Conservation (phyloP, 257 asterid species). For the Catharanthus roseus region DNA sequence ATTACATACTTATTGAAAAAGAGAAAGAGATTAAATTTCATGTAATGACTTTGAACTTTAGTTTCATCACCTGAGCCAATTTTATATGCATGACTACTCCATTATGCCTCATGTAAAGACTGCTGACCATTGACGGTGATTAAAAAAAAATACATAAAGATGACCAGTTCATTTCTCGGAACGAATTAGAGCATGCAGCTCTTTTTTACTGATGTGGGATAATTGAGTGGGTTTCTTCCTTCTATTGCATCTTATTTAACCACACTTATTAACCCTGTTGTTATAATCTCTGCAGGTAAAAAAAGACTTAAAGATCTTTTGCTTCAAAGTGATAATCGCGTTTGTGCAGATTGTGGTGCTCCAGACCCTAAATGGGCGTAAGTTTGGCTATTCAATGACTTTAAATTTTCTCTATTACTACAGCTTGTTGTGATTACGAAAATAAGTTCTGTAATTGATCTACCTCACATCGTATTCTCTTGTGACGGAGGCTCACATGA, state of each 20-base stretch:
- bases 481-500: neutral
- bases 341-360: constrained; percentile 95
- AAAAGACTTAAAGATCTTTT: constrained; percentile 79
- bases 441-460: neutral
- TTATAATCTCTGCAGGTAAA: constrained; percentile 41
- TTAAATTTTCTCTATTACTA: neutral
- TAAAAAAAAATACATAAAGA: neutral
- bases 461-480: neutral
- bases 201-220: neutral
- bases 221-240: neutral
- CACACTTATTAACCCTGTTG: neutral
- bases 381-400: constrained; percentile 30
- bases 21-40: neutral
- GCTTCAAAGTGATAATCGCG: constrained; percentile 67
- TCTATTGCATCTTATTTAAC: neutral
- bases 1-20: neutral
- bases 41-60: neutral
- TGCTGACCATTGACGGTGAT: neutral
- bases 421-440: neutral
- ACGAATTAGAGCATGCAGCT: neutral
- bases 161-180: neutral
- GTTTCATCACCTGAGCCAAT: neutral
- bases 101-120: neutral
- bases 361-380: constrained; percentile 99
- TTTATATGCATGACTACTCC: neutral